phyloP scores from a whole-genome alignment of 2,329 filamentous ascomycete species.

The Epichloe typhina region DNA sequence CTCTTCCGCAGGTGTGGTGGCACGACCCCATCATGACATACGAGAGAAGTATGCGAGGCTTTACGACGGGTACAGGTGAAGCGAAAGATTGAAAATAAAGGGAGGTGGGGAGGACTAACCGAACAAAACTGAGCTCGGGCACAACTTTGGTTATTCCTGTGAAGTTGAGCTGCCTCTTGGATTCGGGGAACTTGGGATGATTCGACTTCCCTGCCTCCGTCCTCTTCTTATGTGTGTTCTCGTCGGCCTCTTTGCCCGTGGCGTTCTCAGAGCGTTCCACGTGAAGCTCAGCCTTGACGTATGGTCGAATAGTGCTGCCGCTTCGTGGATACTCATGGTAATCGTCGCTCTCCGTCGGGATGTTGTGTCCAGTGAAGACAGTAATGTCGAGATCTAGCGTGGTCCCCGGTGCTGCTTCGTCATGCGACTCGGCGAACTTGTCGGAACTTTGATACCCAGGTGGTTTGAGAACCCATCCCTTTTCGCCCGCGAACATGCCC shows the following conservation, averaged over 20 bases:
- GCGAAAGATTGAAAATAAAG: not conserved
- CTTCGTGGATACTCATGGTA: constrained; percentile 18
- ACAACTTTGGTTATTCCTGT: constrained; percentile 43
- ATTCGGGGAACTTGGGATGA: constrained; percentile 48
- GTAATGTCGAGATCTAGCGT: constrained; percentile 57
- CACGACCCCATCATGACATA: not conserved
- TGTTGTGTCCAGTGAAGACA: constrained; percentile 62
- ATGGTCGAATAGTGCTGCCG: constrained; percentile 42
- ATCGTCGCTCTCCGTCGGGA: constrained; percentile 27
- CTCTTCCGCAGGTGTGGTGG: not conserved
- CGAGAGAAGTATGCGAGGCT: not conserved
- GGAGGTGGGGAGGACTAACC: constrained; percentile 34
- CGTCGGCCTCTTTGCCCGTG: constrained; percentile 20
- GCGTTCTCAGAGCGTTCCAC: constrained; percentile 45
- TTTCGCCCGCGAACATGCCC: constrained; percentile 83
- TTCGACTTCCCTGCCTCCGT: constrained; percentile 42
- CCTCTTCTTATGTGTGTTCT: constrained; percentile 46
- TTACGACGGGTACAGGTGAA: not conserved
- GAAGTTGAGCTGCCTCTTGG: constrained; percentile 45
- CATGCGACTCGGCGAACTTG: constrained; percentile 26
- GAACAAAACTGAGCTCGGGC: constrained; percentile 58
- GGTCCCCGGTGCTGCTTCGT: constrained; percentile 32
- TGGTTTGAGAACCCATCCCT: constrained; percentile 80
- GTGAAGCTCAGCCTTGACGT: constrained; percentile 70
- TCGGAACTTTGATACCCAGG: constrained; percentile 49